Conservation (phyloP, 2,329 filamentous ascomycete genomes). For the Ceratocystis alfenasii region DNA sequence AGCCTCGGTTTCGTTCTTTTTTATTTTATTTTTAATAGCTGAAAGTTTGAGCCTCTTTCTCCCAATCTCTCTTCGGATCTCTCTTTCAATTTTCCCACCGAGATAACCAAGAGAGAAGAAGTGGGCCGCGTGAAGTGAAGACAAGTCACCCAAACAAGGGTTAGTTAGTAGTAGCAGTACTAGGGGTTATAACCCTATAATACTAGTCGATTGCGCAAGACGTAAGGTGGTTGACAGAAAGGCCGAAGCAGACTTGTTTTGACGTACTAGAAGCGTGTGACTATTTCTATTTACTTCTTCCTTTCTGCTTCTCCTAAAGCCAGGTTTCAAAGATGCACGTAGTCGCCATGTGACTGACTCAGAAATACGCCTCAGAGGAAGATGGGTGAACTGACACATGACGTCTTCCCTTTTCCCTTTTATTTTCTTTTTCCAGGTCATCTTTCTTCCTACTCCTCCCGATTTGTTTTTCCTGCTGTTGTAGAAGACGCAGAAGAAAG, state of each 20-base stretch:
- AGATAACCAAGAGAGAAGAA: too few species aligned
- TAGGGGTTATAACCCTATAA: too few species aligned
- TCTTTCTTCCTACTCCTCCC: not conserved
- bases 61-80: too few species aligned
- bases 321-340: not conserved
- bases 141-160: too few species aligned
- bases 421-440: not conserved
- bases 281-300: conserved; percentile 1
- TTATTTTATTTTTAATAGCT: not conserved
- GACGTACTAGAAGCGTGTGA: not conserved
- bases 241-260: too few species aligned
- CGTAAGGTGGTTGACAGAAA: too few species aligned
- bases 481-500: too few species aligned
- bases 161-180: too few species aligned
- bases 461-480: too few species aligned
- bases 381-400: not conserved
- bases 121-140: too few species aligned
- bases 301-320: not conserved
- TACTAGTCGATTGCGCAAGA: too few species aligned
- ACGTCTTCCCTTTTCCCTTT: not conserved
- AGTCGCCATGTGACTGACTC: conserved; percentile 1
- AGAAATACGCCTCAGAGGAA: not conserved
- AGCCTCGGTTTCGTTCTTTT: not conserved
- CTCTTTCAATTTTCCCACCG: too few species aligned
- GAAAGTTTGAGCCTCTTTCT: not conserved